Base-by-base conservation (phyloP, 768 basidiomycete species). In the Tricholoma hemisulphureum region DNA sequence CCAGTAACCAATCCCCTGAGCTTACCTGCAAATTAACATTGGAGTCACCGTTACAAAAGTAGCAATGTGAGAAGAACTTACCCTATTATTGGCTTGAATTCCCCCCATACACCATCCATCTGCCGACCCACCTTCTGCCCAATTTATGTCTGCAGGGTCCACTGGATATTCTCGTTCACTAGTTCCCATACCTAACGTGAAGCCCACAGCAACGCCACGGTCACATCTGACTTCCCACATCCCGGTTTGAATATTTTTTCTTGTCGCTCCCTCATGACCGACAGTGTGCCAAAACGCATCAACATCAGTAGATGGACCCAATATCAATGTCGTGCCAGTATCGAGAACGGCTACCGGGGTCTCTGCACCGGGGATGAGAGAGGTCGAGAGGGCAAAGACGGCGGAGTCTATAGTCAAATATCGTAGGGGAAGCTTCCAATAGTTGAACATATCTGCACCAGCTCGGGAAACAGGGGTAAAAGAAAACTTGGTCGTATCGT, bases 1-100 rank as follows among this genome's bases (percentile, higher is more conserved):
- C 84, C 18, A 85, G 73, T 5, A 87, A 71, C 83, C 83, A 87
- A 67, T 86, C 85, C 4, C 79, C 82, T 11, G 81, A 80, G 60
- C 76, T 66, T 37, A 71, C 67, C 63, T 68, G 41, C 24, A 53
- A 18, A 16, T 41, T 16, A 8, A 46, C 35, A 26, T 41, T 50
- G 41, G 24, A 45, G 53, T 45, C 11, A 59, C 35, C 28, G 51
- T 51, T 24, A 52, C 14, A 39, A 16, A 28, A 31, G 23, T 13
- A 39, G 11, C 7, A 52, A 48, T 24, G 37, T 28, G 53, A 46
- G 41, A 64, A 34, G 32, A 41, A 53, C 75, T 53, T 59, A 81
- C 83, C 29, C 65, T 66, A 64, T 85, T 79, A 56, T 81, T 84
- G 18, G 74, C 73, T 61, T 85, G 84, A 23, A 86, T 65, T 34